These are phyloP conservation scores for Porcisia deanei DNA, from an alignment of 208 protist species.

Conservation along the genomic window DNA sequence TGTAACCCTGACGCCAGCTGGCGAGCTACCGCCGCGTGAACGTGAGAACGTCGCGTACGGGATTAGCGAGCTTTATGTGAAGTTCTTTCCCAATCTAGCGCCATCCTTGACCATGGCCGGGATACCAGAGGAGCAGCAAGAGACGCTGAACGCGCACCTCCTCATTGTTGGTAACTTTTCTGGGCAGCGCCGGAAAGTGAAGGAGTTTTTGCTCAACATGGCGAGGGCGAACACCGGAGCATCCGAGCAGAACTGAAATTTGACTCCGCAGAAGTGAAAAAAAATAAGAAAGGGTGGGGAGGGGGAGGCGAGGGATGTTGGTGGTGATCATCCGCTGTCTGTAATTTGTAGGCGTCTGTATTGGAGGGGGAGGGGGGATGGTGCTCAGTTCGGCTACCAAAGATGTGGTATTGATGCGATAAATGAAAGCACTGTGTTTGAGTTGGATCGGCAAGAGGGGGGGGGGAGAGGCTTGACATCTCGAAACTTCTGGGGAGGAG, in stretches of 20 bases:
- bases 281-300: neutral
- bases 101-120: conserved; percentile 33
- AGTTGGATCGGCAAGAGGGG: neutral
- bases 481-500: neutral
- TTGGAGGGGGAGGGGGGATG: neutral
- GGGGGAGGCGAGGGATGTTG: neutral
- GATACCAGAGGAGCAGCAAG: conserved; percentile 32
- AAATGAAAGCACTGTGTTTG: neutral
- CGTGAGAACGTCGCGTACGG: conserved; percentile 35
- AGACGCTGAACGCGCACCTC: conserved; percentile 63
- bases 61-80: conserved; percentile 50
- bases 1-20: conserved; percentile 25
- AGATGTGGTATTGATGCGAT: neutral
- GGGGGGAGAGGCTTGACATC: neutral
- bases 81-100: conserved; percentile 44
- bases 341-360: neutral
- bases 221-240: conserved; percentile 3
- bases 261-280: neutral
- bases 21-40: conserved; percentile 33
- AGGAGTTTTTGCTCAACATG: conserved; percentile 50
- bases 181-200: conserved; percentile 52
- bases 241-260: neutral
- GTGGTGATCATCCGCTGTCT: neutral
- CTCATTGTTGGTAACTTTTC: conserved; percentile 34
- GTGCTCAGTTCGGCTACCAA: neutral